These are phyloP conservation scores for Wickerhamiella lipophila DNA, from an alignment of 805 yeast genomes.

Conservation along the genomic window DNA sequence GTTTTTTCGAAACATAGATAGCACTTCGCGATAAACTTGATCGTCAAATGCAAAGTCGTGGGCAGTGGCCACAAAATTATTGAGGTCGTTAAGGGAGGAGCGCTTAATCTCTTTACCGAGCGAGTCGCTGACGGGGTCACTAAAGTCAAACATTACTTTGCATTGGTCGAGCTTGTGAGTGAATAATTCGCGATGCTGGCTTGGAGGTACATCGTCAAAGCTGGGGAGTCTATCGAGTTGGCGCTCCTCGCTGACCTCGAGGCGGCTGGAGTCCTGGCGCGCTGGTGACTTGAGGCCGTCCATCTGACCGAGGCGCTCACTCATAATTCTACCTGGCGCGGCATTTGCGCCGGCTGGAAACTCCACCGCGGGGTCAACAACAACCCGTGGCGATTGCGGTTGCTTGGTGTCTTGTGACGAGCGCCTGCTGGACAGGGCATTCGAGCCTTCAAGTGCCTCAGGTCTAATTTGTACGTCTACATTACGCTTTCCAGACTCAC, in stretches of 20 bases:
- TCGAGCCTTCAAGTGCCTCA: constrained; percentile 23
- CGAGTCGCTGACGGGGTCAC: constrained; percentile 83
- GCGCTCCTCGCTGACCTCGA: constrained; percentile 61
- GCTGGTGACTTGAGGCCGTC: constrained; percentile 78
- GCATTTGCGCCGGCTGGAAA: constrained; percentile 3
- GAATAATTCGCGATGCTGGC: constrained; percentile 67
- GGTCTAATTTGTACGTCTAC: constrained; percentile 20
- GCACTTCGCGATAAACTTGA: constrained; percentile 78
- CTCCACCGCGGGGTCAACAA: constrained; percentile 7
- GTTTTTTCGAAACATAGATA: constrained; percentile 77
- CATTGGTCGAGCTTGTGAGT: constrained; percentile 87
- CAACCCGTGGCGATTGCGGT: constrained; percentile 11
- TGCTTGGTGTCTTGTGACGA: constrained; percentile 16
- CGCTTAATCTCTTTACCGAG: constrained; percentile 89
- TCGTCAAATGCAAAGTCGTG: constrained; percentile 70
- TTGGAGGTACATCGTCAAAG: constrained; percentile 78
- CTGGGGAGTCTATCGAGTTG: constrained; percentile 66
- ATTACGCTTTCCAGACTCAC: constrained; percentile 11
- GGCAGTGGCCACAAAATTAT: constrained; percentile 72
- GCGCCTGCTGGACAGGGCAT: constrained; percentile 23
- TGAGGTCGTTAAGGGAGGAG: constrained; percentile 73
- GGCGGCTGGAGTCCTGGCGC: constrained; percentile 83
- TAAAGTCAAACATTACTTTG: constrained; percentile 84
- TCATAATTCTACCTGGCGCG: constrained; percentile 29
- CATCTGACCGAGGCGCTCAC: constrained; percentile 50